Evolutionary conservation across 371 early-diverging fungal genomes (phyloP).

Genomic region (Parasitella parasitica): DNA sequence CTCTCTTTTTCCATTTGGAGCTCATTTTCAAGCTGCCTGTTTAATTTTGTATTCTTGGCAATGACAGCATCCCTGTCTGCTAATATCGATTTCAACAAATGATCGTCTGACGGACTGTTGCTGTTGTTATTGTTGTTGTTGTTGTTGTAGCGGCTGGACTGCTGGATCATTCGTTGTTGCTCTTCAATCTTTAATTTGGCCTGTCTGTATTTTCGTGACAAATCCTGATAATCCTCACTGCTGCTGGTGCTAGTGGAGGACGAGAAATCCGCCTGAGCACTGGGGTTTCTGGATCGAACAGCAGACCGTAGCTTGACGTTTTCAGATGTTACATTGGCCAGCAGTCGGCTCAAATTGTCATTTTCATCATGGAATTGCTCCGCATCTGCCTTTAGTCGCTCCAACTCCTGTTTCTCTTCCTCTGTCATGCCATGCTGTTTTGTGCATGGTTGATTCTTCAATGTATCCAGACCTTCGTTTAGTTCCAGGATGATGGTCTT

Average conservation of each 20-base stretch:
- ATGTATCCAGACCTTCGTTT: constrained; percentile 43
- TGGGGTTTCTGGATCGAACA: constrained; percentile 11
- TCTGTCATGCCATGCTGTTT: constrained; percentile 57
- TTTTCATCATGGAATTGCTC: constrained; percentile 37
- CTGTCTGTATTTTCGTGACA: constrained; percentile 19
- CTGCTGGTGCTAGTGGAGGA: constrained; percentile 2
- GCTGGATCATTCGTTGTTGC: constrained; percentile 32
- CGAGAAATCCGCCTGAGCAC: neutral
- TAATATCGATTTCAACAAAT: neutral
- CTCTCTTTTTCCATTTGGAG: constrained; percentile 23
- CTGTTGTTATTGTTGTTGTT: neutral
- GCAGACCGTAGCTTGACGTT: constrained; percentile 31
- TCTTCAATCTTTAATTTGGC: constrained; percentile 34
- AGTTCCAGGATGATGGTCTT: constrained; percentile 50
- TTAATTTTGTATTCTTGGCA: neutral
- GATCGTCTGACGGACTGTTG: neutral
- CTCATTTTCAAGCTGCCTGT: constrained; percentile 14
- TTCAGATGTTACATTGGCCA: constrained; percentile 39
- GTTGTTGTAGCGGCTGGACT: constrained; percentile 2
- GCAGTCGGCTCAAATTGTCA: constrained; percentile 31
- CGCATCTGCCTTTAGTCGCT: constrained; percentile 32
- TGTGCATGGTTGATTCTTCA: constrained; percentile 50
- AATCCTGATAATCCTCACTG: constrained; percentile 2
- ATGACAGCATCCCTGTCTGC: neutral
- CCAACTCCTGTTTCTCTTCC: constrained; percentile 48